These are phyloP conservation scores for Acacia crassicarpa DNA, from an alignment of 306 rosid genomes.

Conservation along the genomic window DNA sequence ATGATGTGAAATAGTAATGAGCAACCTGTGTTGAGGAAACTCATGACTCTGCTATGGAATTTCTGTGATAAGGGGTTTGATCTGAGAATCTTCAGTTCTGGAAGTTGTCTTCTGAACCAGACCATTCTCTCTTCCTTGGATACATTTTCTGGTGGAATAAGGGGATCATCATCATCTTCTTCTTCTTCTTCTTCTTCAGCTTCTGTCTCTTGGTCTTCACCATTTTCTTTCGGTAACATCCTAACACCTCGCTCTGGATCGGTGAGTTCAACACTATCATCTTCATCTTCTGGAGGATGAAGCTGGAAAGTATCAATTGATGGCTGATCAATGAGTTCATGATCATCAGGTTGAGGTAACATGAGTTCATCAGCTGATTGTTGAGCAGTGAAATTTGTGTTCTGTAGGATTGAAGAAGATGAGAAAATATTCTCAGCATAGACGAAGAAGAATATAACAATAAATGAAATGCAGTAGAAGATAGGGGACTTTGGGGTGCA, in stretches of 20 bases:
- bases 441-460: not conserved
- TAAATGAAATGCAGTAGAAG: conserved; percentile 7
- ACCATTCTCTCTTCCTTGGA: not conserved
- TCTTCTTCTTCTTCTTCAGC: conserved; percentile 38
- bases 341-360: not conserved
- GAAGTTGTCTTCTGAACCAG: conserved; percentile 5
- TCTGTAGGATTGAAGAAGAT: not conserved
- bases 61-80: not conserved
- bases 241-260: no score
- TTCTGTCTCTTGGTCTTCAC: conserved; percentile 13
- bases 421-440: not conserved
- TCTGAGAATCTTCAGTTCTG: not conserved
- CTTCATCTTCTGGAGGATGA: conserved; percentile 12
- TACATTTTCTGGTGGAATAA: not conserved
- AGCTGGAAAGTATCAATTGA: conserved; percentile 1
- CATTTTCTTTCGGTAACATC: not conserved
- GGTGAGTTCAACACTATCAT: no score
- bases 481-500: not conserved
- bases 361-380: not conserved
- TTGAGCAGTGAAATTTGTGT: not conserved
- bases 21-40: conserved; percentile 39
- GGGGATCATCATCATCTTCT: conserved; percentile 25
- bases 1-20: conserved; percentile 51
- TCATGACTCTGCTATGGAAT: conserved; percentile 32
- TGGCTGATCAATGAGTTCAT: not conserved